Base-by-base conservation (phyloP, 2,329 filamentous ascomycete species). In the Exophiala viscosa region DNA sequence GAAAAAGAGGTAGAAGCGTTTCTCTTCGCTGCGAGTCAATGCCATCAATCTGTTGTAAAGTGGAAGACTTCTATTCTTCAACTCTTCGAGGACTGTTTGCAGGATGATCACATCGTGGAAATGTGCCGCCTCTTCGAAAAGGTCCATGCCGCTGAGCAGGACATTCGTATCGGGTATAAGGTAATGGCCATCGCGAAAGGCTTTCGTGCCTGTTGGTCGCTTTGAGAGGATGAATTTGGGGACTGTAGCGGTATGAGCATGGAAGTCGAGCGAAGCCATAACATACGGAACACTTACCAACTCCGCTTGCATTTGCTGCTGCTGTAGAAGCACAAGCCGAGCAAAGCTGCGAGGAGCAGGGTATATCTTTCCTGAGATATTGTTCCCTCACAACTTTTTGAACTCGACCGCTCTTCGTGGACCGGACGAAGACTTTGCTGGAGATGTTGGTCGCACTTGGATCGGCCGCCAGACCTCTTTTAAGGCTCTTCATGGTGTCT, bases 311-410 rank as follows among this genome's bases (percentile, higher is more conserved):
- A 75, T 93, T 88, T 59, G 82, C 79, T 1, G 90, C 91, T 1
- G 90, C 89, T 60, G 76, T 81, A 42, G 83, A 78, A 40, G 88
- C 78, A 70, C 93, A 99, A 65, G 72, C 73, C 57, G 80, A 80
- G 76, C 93, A 99, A 40, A 99, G 77, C 70, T 86, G 87, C 20
- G 92, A 97, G 32, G 92, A 96, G 75, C 93, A 99, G 45, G 93
- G 92, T 66, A 99, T 97, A 70, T 99, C 93, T 73, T 92, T 88
- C 70, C 93, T 84, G 57, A 99, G 79, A 72, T 99, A 99, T 59
- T 97, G 81, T 76, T 99, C 93, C 65, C 91, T 85, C 61, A 99
- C 93, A 66, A 99, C 95, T 79, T 99, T 99, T 72, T 97, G 93
- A 55, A 97, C 92, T 76, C 96, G 96, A 71, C 93, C 93, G 71